phyloP scores from a whole-genome alignment of 1,139 yeast genomes.

The Zygosaccharomyces pseudobailii region DNA sequence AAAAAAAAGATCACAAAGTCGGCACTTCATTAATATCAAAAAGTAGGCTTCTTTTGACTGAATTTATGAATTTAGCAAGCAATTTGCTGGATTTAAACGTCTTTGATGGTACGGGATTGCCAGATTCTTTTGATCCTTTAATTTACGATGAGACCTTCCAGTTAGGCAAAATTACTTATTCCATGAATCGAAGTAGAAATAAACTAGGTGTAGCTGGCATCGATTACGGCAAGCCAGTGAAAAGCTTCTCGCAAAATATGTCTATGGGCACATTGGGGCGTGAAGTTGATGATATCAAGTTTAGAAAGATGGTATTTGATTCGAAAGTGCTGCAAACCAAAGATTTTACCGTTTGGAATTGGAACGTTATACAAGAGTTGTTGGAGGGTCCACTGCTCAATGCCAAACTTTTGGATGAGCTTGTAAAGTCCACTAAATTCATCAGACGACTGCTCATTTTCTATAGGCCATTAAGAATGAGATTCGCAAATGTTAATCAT shows the following conservation, averaged over 20 bases:
- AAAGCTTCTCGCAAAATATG: slow-evolving; percentile 39
- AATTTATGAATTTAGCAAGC: slow-evolving; percentile 53
- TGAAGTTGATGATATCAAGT: slow-evolving; percentile 63
- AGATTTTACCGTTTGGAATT: slow-evolving; percentile 82
- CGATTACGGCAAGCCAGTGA: slow-evolving; percentile 28
- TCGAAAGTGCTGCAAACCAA: slow-evolving; percentile 75
- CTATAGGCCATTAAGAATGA: slow-evolving; percentile 82
- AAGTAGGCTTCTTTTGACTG: slow-evolving; percentile 60
- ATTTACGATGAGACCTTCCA: slow-evolving; percentile 35
- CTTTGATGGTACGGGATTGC: slow-evolving; percentile 11
- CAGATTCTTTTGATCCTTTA: slow-evolving; percentile 10
- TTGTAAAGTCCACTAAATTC: slow-evolving; percentile 75
- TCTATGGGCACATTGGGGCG: slow-evolving; percentile 43
- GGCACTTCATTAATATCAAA: slow-evolving; percentile 40
- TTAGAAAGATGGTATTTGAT: slow-evolving; percentile 60
- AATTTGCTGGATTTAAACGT: slow-evolving; percentile 38
- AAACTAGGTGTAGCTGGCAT: slow-evolving; percentile 33
- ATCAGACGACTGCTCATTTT: slow-evolving; percentile 80
- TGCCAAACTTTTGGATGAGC: slow-evolving; percentile 71
- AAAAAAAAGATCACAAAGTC: slow-evolving; percentile 40
- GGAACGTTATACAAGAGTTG: slow-evolving; percentile 64
- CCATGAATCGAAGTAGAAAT: slow-evolving; percentile 37
- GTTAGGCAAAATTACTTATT: slow-evolving; percentile 44
- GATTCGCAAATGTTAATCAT: slow-evolving; percentile 63
- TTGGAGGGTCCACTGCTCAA: slow-evolving; percentile 76